phyloP scores from a whole-genome alignment of 1,284 basidiomycete species.

The Phellinidium pouzarii region DNA sequence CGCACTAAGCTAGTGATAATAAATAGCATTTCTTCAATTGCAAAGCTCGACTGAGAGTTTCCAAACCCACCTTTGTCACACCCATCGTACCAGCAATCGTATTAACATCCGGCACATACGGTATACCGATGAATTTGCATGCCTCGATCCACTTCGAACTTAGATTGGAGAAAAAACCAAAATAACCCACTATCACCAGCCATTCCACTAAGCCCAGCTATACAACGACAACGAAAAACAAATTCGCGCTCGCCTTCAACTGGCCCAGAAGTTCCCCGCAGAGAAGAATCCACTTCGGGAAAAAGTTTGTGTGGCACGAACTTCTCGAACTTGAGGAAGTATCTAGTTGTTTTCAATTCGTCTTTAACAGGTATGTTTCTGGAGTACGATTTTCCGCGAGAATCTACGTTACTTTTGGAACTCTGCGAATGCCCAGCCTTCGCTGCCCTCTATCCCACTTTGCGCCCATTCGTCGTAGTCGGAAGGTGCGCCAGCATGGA shows the following conservation, averaged over 20 bases:
- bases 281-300: constrained; percentile 15
- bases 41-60: background rate
- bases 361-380: background rate
- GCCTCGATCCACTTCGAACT: constrained; percentile 18
- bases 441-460: constrained; percentile 42
- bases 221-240: background rate
- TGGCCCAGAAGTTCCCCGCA: constrained; percentile 13
- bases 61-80: constrained; percentile 20
- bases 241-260: constrained; percentile 11
- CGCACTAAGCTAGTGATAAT: constrained; percentile 19
- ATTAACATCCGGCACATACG: constrained; percentile 19
- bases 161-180: constrained; percentile 12
- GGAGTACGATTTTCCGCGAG: background rate
- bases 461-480: constrained; percentile 66
- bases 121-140: constrained; percentile 19
- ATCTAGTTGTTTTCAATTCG: constrained; percentile 8
- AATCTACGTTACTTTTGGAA: constrained; percentile 36
- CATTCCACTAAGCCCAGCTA: background rate
- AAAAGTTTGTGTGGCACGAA: constrained; percentile 15
- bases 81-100: constrained; percentile 20
- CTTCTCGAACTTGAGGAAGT: constrained; percentile 21
- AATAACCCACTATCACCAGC: constrained; percentile 15
- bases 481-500: constrained; percentile 58
- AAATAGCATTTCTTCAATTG: background rate
- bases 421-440: constrained; percentile 56